Conservation (phyloP, 495 filamentous ascomycete genomes). For the Zalerion maritima region DNA sequence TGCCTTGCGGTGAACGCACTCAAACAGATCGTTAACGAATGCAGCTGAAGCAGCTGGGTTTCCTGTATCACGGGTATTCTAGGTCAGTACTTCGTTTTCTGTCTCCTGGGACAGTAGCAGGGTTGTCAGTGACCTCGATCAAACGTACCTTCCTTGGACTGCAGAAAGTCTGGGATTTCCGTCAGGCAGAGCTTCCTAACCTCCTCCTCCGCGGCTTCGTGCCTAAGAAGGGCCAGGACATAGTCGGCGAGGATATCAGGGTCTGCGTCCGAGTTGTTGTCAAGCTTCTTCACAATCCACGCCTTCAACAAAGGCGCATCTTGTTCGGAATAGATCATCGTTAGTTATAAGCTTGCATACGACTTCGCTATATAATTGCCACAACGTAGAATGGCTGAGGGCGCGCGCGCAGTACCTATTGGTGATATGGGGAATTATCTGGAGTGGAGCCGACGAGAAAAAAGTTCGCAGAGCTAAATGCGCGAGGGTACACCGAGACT, state of each 20-base stretch:
- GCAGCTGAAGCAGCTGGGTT: conserved; percentile 41
- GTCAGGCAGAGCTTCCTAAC: conserved; percentile 60
- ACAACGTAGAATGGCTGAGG: no score
- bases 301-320: conserved; percentile 61
- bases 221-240: conserved; percentile 73
- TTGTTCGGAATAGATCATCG: conserved; percentile 68
- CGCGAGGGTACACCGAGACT: no score
- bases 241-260: conserved; percentile 93
- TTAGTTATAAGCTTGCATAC: no score
- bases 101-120: not conserved
- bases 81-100: not conserved
- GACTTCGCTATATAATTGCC: no score
- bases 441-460: no score
- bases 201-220: conserved; percentile 60
- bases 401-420: no score
- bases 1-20: conserved; percentile 48
- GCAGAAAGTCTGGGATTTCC: conserved; percentile 77
- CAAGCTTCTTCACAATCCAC: conserved; percentile 83
- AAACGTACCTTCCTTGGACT: conserved; percentile 57
- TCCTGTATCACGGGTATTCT: not conserved
- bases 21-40: conserved; percentile 82
- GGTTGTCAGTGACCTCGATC: not conserved
- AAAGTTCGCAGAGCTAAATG: no score
- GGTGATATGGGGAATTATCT: no score
- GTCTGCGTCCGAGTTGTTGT: conserved; percentile 89